Conservation (phyloP, 495 filamentous ascomycete species). For the Annulohypoxylon bovei region DNA sequence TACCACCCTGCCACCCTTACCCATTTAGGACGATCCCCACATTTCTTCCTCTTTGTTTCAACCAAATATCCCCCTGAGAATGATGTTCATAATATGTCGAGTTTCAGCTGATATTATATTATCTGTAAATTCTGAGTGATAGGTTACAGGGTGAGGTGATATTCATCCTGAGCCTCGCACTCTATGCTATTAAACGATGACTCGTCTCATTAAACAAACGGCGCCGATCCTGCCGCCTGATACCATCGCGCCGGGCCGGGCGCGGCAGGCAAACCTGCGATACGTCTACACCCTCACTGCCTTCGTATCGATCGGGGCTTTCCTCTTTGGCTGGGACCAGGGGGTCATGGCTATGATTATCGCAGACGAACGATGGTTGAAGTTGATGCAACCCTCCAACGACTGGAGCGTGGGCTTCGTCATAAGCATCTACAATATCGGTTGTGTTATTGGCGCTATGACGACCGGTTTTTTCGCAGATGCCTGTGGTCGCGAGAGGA, state of each 20-base stretch:
- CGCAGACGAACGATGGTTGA: conserved; percentile 58
- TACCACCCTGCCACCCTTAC: too few species aligned
- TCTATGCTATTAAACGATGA: conserved; percentile 2
- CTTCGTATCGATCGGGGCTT: conserved; percentile 46
- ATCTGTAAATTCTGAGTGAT: neutral
- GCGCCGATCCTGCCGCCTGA: conserved; percentile 32
- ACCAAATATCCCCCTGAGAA: conserved; percentile 10
- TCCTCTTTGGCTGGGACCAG: conserved; percentile 66
- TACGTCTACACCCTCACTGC: conserved; percentile 43
- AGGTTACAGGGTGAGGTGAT: neutral
- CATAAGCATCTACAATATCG: conserved; percentile 49
- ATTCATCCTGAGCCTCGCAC: neutral
- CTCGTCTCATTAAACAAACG: conserved; percentile 35
- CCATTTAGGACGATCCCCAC: conserved; percentile 12
- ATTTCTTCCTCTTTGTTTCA: neutral
- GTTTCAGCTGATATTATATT: neutral
- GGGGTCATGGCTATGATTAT: conserved; percentile 68
- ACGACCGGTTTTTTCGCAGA: conserved; percentile 52
- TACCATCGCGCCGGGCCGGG: conserved; percentile 1
- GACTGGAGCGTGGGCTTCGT: conserved; percentile 44
- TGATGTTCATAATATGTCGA: neutral
- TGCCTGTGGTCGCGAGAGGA: conserved; percentile 52
- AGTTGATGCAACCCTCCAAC: conserved; percentile 40
- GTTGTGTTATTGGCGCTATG: conserved; percentile 52
- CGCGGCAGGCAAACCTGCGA: conserved; percentile 25